These are phyloP conservation scores for Magnusiomyces magnusii DNA, from an alignment of 1,139 yeast species.

Conservation along the genomic window DNA sequence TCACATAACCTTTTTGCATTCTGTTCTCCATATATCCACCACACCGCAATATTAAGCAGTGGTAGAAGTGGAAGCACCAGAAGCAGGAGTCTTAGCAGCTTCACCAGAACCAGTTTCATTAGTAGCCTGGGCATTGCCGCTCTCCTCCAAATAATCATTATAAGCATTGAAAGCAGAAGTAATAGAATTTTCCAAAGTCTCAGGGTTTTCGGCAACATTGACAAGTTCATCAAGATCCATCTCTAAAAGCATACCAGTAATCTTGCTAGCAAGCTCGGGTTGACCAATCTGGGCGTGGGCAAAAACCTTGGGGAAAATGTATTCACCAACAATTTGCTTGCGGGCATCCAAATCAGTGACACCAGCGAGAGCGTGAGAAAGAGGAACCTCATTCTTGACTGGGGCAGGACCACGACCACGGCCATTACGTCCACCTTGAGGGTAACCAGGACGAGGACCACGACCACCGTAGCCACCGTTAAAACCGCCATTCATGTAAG, in stretches of 20 bases:
- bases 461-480: conserved; percentile 31
- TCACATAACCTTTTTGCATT: too few species aligned
- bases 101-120: conserved; percentile 11
- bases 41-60: too few species aligned
- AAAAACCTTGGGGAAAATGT: conserved; percentile 88
- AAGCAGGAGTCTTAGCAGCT: conserved; percentile 14
- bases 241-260: conserved; percentile 98
- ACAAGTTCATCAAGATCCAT: conserved; percentile 89
- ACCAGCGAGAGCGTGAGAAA: conserved; percentile 32
- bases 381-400: conserved; percentile 21
- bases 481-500: conserved; percentile 69
- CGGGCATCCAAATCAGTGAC: conserved; percentile 65
- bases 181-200: conserved; percentile 82
- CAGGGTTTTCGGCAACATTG: conserved; percentile 76
- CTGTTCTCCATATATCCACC: too few species aligned
- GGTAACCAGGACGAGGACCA: conserved; percentile 16
- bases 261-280: conserved; percentile 96
- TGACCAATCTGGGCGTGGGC: conserved; percentile 79
- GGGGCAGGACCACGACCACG: conserved; percentile 20
- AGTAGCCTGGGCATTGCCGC: conserved; percentile 12
- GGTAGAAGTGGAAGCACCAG: not conserved
- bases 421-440: conserved; percentile 28
- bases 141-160: conserved; percentile 31
- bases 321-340: conserved; percentile 97
- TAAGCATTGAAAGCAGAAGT: conserved; percentile 88